Base-by-base conservation (phyloP, 805 yeast species). In the Brettanomyces naardenensis region DNA sequence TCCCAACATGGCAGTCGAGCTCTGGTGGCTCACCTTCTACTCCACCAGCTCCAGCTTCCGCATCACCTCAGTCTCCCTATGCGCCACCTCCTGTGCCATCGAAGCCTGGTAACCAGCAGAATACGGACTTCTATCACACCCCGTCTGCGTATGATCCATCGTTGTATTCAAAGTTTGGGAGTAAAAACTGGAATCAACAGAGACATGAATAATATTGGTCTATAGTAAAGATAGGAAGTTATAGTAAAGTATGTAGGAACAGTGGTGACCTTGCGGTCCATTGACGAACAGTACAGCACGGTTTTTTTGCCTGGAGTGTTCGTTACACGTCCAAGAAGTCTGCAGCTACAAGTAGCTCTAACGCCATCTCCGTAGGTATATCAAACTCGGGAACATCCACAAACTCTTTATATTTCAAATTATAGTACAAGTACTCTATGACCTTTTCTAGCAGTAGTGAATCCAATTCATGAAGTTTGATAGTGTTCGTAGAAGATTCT, bases 331-430 rank as follows among this genome's bases (percentile, higher is more conserved):
- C 90, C 49, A 87, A 62, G 55, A 75, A 90, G 55, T 92, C 98
- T 2, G 97, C 95, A 19, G 95, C 95, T 27, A 92, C 90, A 32
- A 92, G 61, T 47, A 90, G 63, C 54, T 92, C 97, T 44, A 90
- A 64, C 0, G 97, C 95, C 75, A 90, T 73, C 47, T 87, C 97
- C 0, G 97, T 89, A 1, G 97, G 96, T 3, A 92, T 76, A 27
- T 83, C 82, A 59, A 92, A 92, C 39, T 84, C 92, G 0, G 95
- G 95, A 5, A 83, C 74, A 35, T 74, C 79, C 4, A 73, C 75
- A 0, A 68, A 71, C 35, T 73, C 76, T 44, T 69, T 74, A 54
- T 84, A 85, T 48, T 83, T 80, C 42, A 69, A 56, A 49, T 83
- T 77, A 53, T 84, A 89, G 54, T 83, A 78, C 25, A 90, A 61